Percentiles rank a stretch among this genome's conserved stretches.
These are phyloP conservation scores for Aspergillus fijiensis DNA, from an alignment of 2,329 filamentous ascomycete genomes.

Conservation along the genomic window DNA sequence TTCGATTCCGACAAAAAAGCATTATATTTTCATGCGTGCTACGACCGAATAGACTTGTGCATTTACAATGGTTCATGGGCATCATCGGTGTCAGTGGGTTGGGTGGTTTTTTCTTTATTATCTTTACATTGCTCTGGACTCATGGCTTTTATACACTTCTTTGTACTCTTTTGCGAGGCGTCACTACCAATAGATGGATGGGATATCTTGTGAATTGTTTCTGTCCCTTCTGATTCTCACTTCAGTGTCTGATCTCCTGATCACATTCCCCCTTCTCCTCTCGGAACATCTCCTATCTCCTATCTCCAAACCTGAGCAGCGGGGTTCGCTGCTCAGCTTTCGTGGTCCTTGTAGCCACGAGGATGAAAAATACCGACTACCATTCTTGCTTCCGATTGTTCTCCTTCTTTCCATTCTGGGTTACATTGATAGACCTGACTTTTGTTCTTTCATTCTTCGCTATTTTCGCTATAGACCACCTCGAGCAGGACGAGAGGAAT, in stretches of 20 bases:
- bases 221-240: slow-evolving; percentile 11
- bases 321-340: not conserved
- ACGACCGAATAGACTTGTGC: slow-evolving; percentile 44
- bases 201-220: slow-evolving; percentile 22
- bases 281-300: slow-evolving; percentile 2
- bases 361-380: not conserved
- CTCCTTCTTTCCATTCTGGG: not conserved
- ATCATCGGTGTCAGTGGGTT: slow-evolving; percentile 37
- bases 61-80: slow-evolving; percentile 39
- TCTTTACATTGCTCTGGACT: slow-evolving; percentile 6
- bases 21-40: slow-evolving; percentile 31
- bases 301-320: not conserved
- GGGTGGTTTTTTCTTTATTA: slow-evolving; percentile 12
- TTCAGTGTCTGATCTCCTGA: not conserved
- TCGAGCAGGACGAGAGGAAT: slow-evolving; percentile 12
- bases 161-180: slow-evolving; percentile 25
- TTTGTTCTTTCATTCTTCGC: not conserved
- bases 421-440: not conserved
- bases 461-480: slow-evolving; percentile 9
- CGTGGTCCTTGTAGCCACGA: no score
- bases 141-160: slow-evolving; percentile 8
- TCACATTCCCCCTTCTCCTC: not conserved
- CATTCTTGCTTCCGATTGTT: slow-evolving; percentile 18
- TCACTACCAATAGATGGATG: slow-evolving; percentile 27
- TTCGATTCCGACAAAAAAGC: slow-evolving; percentile 9